phyloP scores from a whole-genome alignment of 805 yeast genomes.

The Wickerhamomyces chaumierensis region DNA sequence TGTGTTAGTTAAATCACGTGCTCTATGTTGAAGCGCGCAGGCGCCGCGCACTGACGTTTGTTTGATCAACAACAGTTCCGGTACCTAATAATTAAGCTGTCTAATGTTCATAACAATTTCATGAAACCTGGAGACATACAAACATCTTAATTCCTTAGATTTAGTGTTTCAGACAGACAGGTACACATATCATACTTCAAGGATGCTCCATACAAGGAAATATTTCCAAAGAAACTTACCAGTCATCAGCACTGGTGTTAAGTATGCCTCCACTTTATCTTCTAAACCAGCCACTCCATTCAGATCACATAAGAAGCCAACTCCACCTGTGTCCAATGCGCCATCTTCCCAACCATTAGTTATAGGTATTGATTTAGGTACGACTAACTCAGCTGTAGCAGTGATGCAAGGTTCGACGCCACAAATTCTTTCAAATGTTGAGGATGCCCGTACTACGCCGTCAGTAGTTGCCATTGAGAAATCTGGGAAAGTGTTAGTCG shows the following conservation, averaged over 20 bases:
- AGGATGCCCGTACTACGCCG: constrained; percentile 73
- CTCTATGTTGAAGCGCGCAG: too few species aligned
- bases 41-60: too few species aligned
- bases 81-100: too few species aligned
- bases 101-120: too few species aligned
- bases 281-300: neutral
- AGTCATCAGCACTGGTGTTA: neutral
- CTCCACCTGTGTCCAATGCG: neutral
- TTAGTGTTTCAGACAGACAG: too few species aligned
- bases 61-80: too few species aligned
- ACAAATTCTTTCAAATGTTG: constrained; percentile 61
- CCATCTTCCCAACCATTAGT: constrained; percentile 22
- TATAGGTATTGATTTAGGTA: constrained; percentile 76
- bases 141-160: too few species aligned
- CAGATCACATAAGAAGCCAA: neutral
- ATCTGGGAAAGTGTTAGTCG: constrained; percentile 37
- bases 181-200: too few species aligned
- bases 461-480: constrained; percentile 61
- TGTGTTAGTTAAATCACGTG: too few species aligned
- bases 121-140: too few species aligned
- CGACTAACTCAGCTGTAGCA: constrained; percentile 83
- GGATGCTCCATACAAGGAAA: neutral
- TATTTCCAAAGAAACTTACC: neutral
- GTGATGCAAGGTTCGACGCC: constrained; percentile 55
- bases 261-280: neutral